Percentiles rank a stretch among this genome's conserved stretches.
These are phyloP conservation scores for Peniophora sp. DNA, from an alignment of 1,284 basidiomycete genomes.

Conservation along the genomic window DNA sequence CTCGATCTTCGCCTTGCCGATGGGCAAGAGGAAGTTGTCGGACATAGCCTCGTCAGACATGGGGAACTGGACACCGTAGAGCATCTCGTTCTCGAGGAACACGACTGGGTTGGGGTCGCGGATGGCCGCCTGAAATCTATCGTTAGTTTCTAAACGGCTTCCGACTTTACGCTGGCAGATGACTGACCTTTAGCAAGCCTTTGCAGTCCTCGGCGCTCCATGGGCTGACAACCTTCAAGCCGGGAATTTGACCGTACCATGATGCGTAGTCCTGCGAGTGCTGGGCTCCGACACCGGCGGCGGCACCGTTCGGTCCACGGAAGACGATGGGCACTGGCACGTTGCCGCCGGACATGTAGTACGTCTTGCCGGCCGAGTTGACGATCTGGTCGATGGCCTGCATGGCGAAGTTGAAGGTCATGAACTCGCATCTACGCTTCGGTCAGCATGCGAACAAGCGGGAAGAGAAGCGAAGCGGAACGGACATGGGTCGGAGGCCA, in stretches of 20 bases:
- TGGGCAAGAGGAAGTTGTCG: conserved; percentile 90
- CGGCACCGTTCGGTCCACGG: conserved; percentile 99
- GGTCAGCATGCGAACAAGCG: conserved; percentile 2
- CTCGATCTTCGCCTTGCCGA: conserved; percentile 98
- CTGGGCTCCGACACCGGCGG: conserved; percentile 91
- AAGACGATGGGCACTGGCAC: conserved; percentile 98
- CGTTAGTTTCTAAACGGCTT: conserved; percentile 2
- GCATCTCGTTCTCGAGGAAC: conserved; percentile 98
- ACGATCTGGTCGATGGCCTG: conserved; percentile 99
- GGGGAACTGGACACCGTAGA: conserved; percentile 96
- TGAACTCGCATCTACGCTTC: conserved; percentile 87
- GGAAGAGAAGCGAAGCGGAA: conserved; percentile 6
- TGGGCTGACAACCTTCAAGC: conserved; percentile 95
- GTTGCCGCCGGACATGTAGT: conserved; percentile 99
- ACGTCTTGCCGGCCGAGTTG: conserved; percentile 99
- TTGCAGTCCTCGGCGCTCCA: conserved; percentile 98
- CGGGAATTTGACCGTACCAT: conserved; percentile 96
- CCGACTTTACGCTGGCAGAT: neutral
- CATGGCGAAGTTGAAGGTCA: conserved; percentile 97
- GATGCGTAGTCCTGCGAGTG: conserved; percentile 90
- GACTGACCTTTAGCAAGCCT: conserved; percentile 85
- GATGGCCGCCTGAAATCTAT: conserved; percentile 71
- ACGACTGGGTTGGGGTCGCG: conserved; percentile 98
- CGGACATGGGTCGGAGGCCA: conserved; percentile 87
- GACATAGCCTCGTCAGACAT: conserved; percentile 94